Evolutionary conservation across 2,329 filamentous ascomycete genomes (phyloP), one percentile per base, ranked within the genome.

Genomic region (Lachnellula occidentalis): DNA sequence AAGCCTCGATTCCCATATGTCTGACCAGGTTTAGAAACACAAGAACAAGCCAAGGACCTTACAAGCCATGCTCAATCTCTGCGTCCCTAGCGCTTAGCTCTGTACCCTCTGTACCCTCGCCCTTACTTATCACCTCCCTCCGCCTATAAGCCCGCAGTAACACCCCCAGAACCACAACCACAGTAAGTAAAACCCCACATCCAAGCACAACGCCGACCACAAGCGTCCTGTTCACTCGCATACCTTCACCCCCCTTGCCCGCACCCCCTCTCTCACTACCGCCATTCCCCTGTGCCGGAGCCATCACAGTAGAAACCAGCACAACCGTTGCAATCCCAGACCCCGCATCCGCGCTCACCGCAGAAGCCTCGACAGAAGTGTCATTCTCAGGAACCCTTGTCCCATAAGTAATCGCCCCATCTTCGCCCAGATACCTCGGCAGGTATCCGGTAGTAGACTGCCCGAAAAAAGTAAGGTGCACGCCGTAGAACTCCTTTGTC

Each of bases 371-470:
- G 11, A 5, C 12, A 4, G 19, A n/a, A 21, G 17, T 45, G 3
- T 22, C 15, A 8, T 45, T 45, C 19, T 39, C 34, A 3, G 56
- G 56, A 9, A 37, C 49, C 12, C 24, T 19, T n/a, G 53, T 60
- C 6, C 36, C 58, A 45, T 56, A 60, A 9, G 48, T 60, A n/a
- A 58, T 51, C 11, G 41, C 34, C 12, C 51, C 53, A 19, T 60
- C 51, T 2, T 51, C 45, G 14, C 56, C 58, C 4, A 58, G 34
- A 39, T 50, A 60, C 4, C 56, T 34, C 2, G 53, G 58, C 14
- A 58, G 37, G 15, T 56, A 50, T 8, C 56, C 53, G 4, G 48
- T 48, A n/a, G 46, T 51, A 1, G 34, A 58, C 54, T 60, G 58
- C 7, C 56, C 52, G 2, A 36, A 15, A 27, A 41, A 58, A 11